phyloP scores from a whole-genome alignment of 2,329 filamentous ascomycete species.

The Alternaria gansuensis region DNA sequence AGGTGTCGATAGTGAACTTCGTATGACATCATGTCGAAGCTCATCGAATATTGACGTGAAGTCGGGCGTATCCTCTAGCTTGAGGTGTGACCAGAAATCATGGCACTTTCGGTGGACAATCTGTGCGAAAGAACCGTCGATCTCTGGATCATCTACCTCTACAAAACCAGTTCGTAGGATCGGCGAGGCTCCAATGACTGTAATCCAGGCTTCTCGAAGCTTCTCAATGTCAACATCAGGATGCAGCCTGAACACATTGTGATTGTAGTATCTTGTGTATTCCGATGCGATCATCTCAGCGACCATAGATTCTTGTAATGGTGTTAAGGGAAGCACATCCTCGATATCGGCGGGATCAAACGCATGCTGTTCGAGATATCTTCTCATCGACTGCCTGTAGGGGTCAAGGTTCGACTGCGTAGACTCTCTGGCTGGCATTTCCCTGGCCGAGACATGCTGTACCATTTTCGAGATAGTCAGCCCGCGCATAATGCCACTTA shows the following conservation, averaged over 20 bases:
- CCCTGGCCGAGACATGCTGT: conserved; percentile 23
- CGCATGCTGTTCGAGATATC: conserved; percentile 51
- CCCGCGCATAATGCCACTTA: conserved; percentile 79
- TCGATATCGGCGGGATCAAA: conserved; percentile 59
- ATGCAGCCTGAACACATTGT: conserved; percentile 74
- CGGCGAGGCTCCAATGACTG: conserved; percentile 68
- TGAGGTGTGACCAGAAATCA: conserved; percentile 50
- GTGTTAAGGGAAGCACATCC: conserved; percentile 75
- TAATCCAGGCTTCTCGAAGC: conserved; percentile 69
- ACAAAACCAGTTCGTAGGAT: conserved; percentile 80
- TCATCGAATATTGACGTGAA: conserved; percentile 45
- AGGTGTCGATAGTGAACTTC: conserved; percentile 19
- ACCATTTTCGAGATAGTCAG: conserved; percentile 73
- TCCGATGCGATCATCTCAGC: conserved; percentile 80
- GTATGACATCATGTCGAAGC: conserved; percentile 49
- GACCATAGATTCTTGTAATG: conserved; percentile 87
- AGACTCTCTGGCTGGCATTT: conserved; percentile 1
- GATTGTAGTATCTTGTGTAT: conserved; percentile 83
- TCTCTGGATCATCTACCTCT: conserved; percentile 67
- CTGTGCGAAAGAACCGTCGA: conserved; percentile 67
- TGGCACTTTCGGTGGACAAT: conserved; percentile 54
- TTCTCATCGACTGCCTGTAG: conserved; percentile 48
- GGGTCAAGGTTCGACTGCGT: conserved; percentile 28
- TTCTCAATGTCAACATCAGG: conserved; percentile 62
- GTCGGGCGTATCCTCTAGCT: conserved; percentile 32